These are phyloP conservation scores for Breviolum minutum DNA, from an alignment of 73 alveolate species.

Conservation along the genomic window DNA sequence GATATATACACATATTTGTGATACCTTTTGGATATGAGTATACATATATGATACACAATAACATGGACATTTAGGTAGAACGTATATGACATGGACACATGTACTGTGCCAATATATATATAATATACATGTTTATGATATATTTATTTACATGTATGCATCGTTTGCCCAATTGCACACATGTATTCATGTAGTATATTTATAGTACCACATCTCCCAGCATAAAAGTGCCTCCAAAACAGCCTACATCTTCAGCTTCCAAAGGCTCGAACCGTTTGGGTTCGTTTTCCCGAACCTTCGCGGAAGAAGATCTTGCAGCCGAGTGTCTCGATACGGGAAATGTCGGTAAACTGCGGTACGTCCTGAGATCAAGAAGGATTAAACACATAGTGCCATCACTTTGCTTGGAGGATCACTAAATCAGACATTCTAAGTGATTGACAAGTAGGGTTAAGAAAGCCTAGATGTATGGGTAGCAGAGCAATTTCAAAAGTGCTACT, in stretches of 20 bases:
- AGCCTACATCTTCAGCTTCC: not conserved
- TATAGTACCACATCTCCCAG: not conserved
- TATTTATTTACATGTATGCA: no score
- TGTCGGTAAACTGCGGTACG: no score
- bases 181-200: not conserved
- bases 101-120: not conserved
- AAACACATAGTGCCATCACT: no score
- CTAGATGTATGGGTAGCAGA: no score
- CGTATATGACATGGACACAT: not conserved
- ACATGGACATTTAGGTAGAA: not conserved
- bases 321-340: not conserved
- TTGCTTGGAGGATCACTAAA: no score
- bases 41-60: not conserved
- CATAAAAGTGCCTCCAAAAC: not conserved
- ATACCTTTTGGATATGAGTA: not conserved
- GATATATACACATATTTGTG: not conserved
- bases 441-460: no score
- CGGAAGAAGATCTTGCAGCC: slow-evolving; percentile 92
- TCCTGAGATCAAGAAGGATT: no score
- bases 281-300: slow-evolving; percentile 81
- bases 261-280: slow-evolving; percentile 87
- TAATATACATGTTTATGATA: no score
- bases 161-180: not conserved
- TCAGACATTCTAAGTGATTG: no score
- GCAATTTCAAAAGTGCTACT: no score